These are phyloP conservation scores for Hansenula sp. DNA, from an alignment of 1,139 yeast species.

Conservation along the genomic window DNA sequence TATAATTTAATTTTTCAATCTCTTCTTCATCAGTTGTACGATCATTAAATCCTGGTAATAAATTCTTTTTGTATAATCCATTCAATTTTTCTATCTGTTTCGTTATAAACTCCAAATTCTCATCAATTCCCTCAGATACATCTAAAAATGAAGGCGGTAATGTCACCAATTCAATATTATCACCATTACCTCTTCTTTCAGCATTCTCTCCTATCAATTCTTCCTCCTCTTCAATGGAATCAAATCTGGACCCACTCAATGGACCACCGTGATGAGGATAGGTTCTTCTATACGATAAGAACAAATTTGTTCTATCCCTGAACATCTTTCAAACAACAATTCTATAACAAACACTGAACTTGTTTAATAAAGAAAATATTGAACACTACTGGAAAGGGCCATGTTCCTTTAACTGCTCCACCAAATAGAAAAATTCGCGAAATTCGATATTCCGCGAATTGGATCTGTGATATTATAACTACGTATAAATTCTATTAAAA, in stretches of 20 bases:
- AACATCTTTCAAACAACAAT: conserved; percentile 45
- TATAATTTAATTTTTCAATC: conserved; percentile 73
- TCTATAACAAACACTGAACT: no score
- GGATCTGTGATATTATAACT: no score
- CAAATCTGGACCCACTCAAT: conserved; percentile 30
- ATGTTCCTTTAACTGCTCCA: no score
- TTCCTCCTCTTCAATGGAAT: conserved; percentile 50
- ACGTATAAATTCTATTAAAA: no score
- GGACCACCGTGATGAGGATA: conserved; percentile 46
- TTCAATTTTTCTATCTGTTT: conserved; percentile 52
- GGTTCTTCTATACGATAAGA: conserved; percentile 67
- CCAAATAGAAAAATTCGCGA: no score
- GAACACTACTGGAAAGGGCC: no score
- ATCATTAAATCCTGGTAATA: conserved; percentile 84
- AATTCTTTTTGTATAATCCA: conserved; percentile 70
- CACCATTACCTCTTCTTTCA: conserved; percentile 20
- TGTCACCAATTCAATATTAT: conserved; percentile 41
- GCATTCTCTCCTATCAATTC: conserved; percentile 36
- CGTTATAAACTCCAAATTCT: conserved; percentile 44
- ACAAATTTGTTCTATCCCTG: conserved; percentile 71
- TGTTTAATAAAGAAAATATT: no score
- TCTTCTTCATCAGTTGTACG: conserved; percentile 62
- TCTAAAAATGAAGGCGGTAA: conserved; percentile 80
- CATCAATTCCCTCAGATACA: conserved; percentile 68
- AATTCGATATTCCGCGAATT: no score